Evolutionary conservation across 805 yeast species (phyloP), one percentile per base, ranked within the genome.

Genomic region (Candida manassasensis): DNA sequence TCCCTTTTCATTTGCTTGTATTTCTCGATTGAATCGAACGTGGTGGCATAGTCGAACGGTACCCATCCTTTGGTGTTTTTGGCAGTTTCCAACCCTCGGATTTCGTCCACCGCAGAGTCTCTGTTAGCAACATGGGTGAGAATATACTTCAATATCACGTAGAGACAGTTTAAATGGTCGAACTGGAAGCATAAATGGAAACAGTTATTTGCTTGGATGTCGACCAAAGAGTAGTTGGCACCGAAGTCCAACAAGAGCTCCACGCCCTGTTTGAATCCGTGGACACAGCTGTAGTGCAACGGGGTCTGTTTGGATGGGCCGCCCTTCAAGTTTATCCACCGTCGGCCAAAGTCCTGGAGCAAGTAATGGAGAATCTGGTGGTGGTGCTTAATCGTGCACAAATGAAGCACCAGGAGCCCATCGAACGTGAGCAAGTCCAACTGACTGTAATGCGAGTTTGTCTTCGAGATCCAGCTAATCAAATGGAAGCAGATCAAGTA

Each of bases 331-430:
- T 67, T 46, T 32, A 66, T 38, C 73, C 73, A 67, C 18, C 42
- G 42, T 15, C 42, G 41, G 3, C 63, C 65, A 35, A 67, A 67
- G 39, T 67, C 71, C 45, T 66, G 70, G 27, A 67, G 49, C 12
- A 67, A 47, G 37, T 64, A 65, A 41, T 67, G 73, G 22, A 67
- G 53, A 5, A 71, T 64, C 39, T 67, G 73, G 13, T 59, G 46
- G 39, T 64, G 67, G 27, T 53, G 55, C 29, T 54, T 45, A 17
- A 45, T 41, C 1, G 57, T 40, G 10, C 69, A 54, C 36, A 65
- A 44, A 43, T 67, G 73, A 13, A 67, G 45, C 4, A 65, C 67
- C 13, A 64, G 49, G 15, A 57, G 34, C 25, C 52, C 46, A 40
- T 63, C 69, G 39, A 63, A 67, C 1, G 68, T 51, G 21, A 64